These are phyloP conservation scores for Sonneratia alba DNA, from an alignment of 345 rosid genomes.

Conservation along the genomic window DNA sequence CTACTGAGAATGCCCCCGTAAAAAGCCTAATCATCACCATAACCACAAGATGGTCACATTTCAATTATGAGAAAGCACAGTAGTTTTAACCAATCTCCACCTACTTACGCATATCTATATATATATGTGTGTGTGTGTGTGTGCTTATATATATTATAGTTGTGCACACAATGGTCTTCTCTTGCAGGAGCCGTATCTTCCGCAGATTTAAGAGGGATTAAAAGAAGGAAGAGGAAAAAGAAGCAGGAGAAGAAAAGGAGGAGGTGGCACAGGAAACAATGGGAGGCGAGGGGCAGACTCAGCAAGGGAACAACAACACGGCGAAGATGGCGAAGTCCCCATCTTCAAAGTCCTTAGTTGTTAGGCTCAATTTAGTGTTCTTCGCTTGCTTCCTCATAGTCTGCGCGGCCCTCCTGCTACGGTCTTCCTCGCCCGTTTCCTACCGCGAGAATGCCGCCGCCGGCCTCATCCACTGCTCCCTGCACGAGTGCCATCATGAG, in stretches of 20 bases:
- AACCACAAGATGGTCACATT: neutral
- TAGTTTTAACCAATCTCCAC: neutral
- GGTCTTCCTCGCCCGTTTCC: slow-evolving; percentile 48
- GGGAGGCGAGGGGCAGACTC: slow-evolving; percentile 21
- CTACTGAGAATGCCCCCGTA: no score
- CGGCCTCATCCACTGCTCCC: slow-evolving; percentile 63
- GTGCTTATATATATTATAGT: neutral
- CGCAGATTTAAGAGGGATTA: neutral
- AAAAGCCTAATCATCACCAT: neutral
- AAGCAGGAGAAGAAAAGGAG: neutral
- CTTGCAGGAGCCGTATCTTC: neutral
- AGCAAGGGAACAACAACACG: slow-evolving; percentile 17
- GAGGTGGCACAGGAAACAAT: neutral
- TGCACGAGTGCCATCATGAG: slow-evolving; percentile 79
- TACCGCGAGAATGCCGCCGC: slow-evolving; percentile 46
- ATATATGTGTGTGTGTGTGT: neutral
- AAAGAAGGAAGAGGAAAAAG: no score
- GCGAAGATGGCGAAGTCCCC: slow-evolving; percentile 38
- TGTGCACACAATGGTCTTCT: neutral
- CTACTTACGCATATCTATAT: neutral
- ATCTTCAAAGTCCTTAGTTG: slow-evolving; percentile 54
- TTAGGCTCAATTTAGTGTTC: slow-evolving; percentile 54
- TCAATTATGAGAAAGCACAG: neutral
- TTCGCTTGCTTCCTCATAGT: slow-evolving; percentile 52
- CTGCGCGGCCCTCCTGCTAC: slow-evolving; percentile 44